A percentile compares a stretch with the other conserved stretches of the same genome.
phyloP scores from a whole-genome alignment of 306 rosid genomes.

The Spatholobus suberectus region DNA sequence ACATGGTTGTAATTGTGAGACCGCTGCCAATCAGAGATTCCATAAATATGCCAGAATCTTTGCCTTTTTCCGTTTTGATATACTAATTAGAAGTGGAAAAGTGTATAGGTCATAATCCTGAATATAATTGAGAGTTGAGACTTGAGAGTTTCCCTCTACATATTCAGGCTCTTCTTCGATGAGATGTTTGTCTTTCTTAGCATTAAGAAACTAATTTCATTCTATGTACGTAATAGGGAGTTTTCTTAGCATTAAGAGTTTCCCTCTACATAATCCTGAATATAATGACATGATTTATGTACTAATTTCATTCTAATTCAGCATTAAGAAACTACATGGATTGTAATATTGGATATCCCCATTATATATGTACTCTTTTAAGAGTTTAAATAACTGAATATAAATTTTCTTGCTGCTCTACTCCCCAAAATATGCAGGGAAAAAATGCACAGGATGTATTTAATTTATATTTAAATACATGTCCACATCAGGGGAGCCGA shows the following conservation, averaged over 20 bases:
- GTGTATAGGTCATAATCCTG: slow-evolving; percentile 15
- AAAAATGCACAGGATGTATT: slow-evolving; percentile 65
- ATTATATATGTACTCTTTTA: neutral
- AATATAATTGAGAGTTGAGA: neutral
- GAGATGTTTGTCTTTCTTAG: neutral
- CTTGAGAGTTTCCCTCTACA: neutral
- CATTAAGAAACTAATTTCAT: too few species aligned
- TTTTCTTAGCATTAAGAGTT: slow-evolving; percentile 6
- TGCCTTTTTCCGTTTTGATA: slow-evolving; percentile 18
- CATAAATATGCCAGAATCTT: neutral
- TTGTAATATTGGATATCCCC: slow-evolving; percentile 12
- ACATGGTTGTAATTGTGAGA: slow-evolving; percentile 3
- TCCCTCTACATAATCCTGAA: neutral
- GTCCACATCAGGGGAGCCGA: slow-evolving; percentile 97
- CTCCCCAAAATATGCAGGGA: slow-evolving; percentile 51
- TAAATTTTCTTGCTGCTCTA: slow-evolving; percentile 14
- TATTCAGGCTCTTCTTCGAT: neutral
- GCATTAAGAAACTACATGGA: neutral
- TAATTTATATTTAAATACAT: slow-evolving; percentile 75
- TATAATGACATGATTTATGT: slow-evolving; percentile 15
- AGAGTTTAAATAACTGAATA: slow-evolving; percentile 12
- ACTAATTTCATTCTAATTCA: slow-evolving; percentile 2
- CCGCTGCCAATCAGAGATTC: slow-evolving; percentile 28
- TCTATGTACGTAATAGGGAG: too few species aligned
- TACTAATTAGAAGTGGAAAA: slow-evolving; percentile 14